Base-by-base conservation (phyloP, 345 rosid genomes). In the Orychophragmus violaceus region DNA sequence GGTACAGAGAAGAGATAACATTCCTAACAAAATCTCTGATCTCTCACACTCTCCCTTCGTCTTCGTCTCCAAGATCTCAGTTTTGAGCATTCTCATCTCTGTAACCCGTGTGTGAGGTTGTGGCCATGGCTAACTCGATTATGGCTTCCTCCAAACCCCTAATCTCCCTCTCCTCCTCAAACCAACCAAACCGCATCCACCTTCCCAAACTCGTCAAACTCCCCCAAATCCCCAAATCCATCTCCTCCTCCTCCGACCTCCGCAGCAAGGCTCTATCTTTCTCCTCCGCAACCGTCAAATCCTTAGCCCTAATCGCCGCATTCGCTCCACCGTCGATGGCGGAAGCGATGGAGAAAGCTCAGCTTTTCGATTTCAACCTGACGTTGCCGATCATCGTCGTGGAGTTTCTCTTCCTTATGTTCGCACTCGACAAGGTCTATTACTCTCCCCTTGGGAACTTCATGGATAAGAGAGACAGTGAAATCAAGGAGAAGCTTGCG, bases 301-400 rank as follows among this genome's bases (percentile, higher is more conserved):
- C 90, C 54, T 58, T 84, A 77, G 86, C 89, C 46, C 69, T 87
- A 72, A 57, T 83, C 39, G 87, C 94, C 24, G 57, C 84, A 30
- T 78, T 80, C 29, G 82, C 85, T n/a, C 88, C 90, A 2, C 93
- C 97, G 2, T 83, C 95, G 3, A 66, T 94, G 13, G 97, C 99
- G 2, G 97, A 10, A 14, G 95, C 87, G 36, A 79, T 88, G 28
- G 95, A 90, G 62, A 94, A 94, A 9, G 99, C 97, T 0, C 81
- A 87, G 11, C 96, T 94, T 41, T 94, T 94, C 80, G 99, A 94
- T 68, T 94, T 90, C 89, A 83, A 93, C 79, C 72, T 93, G 2
- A 93, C 97, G 16, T 84, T 93, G 6, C 98, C 98, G 25, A 86
- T 93, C 70, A 88, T 93, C 71, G 82, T 82, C 77, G 92, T 25